Percentiles rank a stretch among this genome's conserved stretches.
Evolutionary conservation across 352 stramenopile genomes (phyloP).

Genomic region (Heterotrichella gracilis): DNA sequence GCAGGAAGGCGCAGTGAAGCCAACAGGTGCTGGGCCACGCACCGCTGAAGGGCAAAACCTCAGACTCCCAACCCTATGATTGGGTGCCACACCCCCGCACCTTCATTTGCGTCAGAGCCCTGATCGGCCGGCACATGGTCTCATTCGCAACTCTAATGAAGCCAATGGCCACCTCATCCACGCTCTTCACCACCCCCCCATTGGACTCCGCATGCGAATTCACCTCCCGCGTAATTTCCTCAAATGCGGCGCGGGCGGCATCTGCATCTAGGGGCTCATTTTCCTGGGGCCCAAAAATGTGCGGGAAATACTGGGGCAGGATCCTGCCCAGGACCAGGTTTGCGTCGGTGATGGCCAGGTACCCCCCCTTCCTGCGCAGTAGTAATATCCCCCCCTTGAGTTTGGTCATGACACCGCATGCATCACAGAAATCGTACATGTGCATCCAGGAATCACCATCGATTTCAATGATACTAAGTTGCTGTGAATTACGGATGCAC

Average conservation of each 20-base stretch:
- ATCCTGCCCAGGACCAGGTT: conserved; percentile 89
- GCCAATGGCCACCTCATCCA: conserved; percentile 72
- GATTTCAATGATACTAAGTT: no score
- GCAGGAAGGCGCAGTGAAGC: no score
- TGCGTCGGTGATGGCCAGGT: conserved; percentile 80
- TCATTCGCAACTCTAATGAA: conserved; percentile 93
- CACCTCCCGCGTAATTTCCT: conserved; percentile 43
- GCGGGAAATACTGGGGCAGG: conserved; percentile 72
- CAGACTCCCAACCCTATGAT: no score
- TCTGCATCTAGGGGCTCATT: conserved; percentile 74
- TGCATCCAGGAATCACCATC: no score
- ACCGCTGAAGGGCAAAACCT: no score
- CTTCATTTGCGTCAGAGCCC: conserved; percentile 91
- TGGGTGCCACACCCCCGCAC: no score
- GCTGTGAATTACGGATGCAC: no score
- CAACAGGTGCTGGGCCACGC: no score
- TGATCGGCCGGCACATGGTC: conserved; percentile 92
- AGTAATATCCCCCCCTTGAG: no score
- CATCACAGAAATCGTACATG: no score
- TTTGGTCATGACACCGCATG: no score
- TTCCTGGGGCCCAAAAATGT: conserved; percentile 87
- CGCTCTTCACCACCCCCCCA: conserved; percentile 25
- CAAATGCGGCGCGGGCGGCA: conserved; percentile 53
- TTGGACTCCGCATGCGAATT: conserved; percentile 31
- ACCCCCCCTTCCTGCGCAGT: conserved; percentile 63